phyloP scores from a whole-genome alignment of 2,329 filamentous ascomycete genomes.

The Phaeosphaeria sp. region DNA sequence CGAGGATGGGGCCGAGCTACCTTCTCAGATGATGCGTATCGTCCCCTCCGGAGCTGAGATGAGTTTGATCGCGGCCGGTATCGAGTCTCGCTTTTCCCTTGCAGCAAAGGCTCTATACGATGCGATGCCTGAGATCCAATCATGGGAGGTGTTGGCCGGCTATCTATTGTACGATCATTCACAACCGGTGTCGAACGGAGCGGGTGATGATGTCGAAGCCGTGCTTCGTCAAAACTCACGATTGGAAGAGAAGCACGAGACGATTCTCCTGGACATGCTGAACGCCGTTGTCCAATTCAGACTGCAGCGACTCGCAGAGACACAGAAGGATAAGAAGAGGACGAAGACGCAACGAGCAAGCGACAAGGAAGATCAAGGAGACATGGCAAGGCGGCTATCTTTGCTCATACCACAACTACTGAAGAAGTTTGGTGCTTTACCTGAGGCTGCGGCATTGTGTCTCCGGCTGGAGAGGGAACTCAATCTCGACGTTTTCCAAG shows the following conservation, averaged over 20 bases:
- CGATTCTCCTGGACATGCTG: constrained; percentile 85
- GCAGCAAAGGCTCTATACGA: constrained; percentile 88
- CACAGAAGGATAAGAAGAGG: constrained; percentile 63
- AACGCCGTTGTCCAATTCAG: constrained; percentile 80
- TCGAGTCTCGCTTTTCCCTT: constrained; percentile 83
- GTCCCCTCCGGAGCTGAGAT: constrained; percentile 49
- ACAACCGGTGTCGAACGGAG: constrained; percentile 56
- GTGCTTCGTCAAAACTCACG: constrained; percentile 76
- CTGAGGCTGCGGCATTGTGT: constrained; percentile 84
- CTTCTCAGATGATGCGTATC: constrained; percentile 55
- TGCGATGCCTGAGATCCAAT: constrained; percentile 77
- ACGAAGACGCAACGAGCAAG: constrained; percentile 63
- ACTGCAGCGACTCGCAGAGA: constrained; percentile 71
- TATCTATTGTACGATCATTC: constrained; percentile 95
- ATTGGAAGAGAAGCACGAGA: constrained; percentile 78
- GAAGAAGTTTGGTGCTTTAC: constrained; percentile 91
- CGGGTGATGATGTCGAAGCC: constrained; percentile 66
- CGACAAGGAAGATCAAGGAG: constrained; percentile 77
- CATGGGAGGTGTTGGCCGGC: constrained; percentile 88
- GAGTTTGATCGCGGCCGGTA: constrained; percentile 64
- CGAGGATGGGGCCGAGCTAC: constrained; percentile 66
- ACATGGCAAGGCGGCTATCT: constrained; percentile 78
- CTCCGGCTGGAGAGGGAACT: constrained; percentile 85
- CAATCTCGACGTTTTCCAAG: constrained; percentile 85
- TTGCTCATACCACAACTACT: constrained; percentile 82